These are phyloP conservation scores for Gracilaria domingensis DNA, from an alignment of 23 red algal genomes.

Conservation along the genomic window DNA sequence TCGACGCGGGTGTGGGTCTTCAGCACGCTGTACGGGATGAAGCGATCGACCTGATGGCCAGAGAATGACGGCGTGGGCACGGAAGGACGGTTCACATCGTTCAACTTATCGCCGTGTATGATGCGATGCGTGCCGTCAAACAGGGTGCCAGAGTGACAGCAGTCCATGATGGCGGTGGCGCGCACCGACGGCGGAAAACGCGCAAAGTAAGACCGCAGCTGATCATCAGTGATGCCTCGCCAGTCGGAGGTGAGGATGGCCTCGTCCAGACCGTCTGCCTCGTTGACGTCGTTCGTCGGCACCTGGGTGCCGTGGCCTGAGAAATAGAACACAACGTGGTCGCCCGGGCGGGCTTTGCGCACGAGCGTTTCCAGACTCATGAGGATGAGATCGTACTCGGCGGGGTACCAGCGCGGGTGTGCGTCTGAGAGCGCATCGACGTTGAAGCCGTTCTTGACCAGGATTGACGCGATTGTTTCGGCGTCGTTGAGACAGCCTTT, in stretches of 20 bases:
- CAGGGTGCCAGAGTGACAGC: slow-evolving; percentile 39
- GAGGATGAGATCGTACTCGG: not conserved
- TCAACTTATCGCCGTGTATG: not conserved
- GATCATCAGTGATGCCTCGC: slow-evolving; percentile 38
- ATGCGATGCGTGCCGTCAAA: slow-evolving; percentile 31
- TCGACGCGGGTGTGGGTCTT: not conserved
- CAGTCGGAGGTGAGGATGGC: slow-evolving; percentile 36
- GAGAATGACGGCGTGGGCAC: not conserved
- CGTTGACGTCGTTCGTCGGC: not conserved
- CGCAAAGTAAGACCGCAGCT: slow-evolving; percentile 8
- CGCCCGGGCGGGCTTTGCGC: not conserved
- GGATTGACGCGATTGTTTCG: not conserved
- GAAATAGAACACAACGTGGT: slow-evolving; percentile 47
- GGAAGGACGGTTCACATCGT: not conserved
- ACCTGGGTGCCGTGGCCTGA: slow-evolving; percentile 54
- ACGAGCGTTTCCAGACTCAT: not conserved
- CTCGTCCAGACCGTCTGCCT: slow-evolving; percentile 54
- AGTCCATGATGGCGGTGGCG: slow-evolving; percentile 56
- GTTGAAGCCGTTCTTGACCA: slow-evolving; percentile 6
- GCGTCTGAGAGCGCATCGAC: not conserved
- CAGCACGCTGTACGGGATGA: not conserved
- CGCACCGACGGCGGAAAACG: slow-evolving; percentile 10
- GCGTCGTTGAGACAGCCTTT: slow-evolving; percentile 30
- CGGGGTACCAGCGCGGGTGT: not conserved
- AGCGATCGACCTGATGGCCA: not conserved